These are phyloP conservation scores for Fusarium ramigenum DNA, from an alignment of 2,329 filamentous ascomycete genomes.

Conservation along the genomic window DNA sequence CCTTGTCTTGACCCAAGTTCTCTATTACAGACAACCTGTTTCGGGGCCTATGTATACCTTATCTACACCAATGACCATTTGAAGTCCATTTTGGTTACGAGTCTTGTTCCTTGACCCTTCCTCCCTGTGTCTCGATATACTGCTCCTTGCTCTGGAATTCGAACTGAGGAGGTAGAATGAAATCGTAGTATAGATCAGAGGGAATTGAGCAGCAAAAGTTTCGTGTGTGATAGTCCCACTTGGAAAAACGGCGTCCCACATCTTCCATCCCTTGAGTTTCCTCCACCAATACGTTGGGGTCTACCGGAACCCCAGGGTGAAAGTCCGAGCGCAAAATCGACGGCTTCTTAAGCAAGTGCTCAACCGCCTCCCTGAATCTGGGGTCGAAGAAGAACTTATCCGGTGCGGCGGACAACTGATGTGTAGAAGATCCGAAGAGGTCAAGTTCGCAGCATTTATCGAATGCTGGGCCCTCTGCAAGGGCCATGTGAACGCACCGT, in stretches of 20 bases:
- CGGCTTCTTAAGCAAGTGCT: background rate
- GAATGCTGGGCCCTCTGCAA: background rate
- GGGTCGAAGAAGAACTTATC: background rate
- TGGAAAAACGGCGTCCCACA: rapidly evolving
- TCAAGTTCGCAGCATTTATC: background rate
- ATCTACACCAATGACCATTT: background rate
- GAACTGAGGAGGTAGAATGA: background rate
- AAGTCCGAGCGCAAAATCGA: background rate
- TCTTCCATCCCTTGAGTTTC: background rate
- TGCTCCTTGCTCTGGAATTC: background rate
- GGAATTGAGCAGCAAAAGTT: rapidly evolving
- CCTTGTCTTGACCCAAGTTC: background rate
- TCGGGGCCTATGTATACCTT: background rate
- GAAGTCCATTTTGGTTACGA: background rate
- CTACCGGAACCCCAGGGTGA: background rate
- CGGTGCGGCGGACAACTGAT: background rate
- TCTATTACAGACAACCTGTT: background rate
- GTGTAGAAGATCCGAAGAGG: background rate
- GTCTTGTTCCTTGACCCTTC: background rate
- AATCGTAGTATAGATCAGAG: background rate
- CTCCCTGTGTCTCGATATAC: background rate
- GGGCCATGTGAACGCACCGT: background rate
- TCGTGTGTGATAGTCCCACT: rapidly evolving
- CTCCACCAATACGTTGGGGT: background rate
- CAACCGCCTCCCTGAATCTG: background rate